phyloP scores from a whole-genome alignment of 2,329 filamentous ascomycete species.

The Cadophora sp. region DNA sequence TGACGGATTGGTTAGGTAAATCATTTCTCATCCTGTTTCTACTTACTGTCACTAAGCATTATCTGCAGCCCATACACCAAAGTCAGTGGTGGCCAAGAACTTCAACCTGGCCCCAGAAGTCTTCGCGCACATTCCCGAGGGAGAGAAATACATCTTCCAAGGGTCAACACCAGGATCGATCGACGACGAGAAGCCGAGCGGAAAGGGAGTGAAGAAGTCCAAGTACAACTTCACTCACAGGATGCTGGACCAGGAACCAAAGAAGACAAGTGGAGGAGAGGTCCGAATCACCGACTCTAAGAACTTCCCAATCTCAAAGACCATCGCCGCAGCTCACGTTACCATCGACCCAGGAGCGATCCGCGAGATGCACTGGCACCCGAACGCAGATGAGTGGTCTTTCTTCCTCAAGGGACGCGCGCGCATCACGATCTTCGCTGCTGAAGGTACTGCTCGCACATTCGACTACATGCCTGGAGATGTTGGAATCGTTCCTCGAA shows the following conservation, averaged over 20 bases:
- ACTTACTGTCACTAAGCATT: slow-evolving; percentile 61
- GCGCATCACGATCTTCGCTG: slow-evolving; percentile 75
- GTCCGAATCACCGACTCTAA: slow-evolving; percentile 76
- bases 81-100: slow-evolving; percentile 75
- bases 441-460: slow-evolving; percentile 72
- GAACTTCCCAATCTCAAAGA: slow-evolving; percentile 78
- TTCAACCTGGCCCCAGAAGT: slow-evolving; percentile 75
- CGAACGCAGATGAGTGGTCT: slow-evolving; percentile 80
- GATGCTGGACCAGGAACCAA: slow-evolving; percentile 73
- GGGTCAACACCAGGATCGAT: slow-evolving; percentile 70
- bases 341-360: slow-evolving; percentile 63
- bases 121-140: slow-evolving; percentile 69
- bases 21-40: slow-evolving; percentile 56
- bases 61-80: slow-evolving; percentile 66
- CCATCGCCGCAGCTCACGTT: slow-evolving; percentile 74
- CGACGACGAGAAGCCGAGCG: slow-evolving; percentile 67
- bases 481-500: slow-evolving; percentile 76
- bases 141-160: slow-evolving; percentile 80
- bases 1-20: slow-evolving; percentile 71
- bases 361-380: slow-evolving; percentile 78
- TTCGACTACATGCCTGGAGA: slow-evolving; percentile 79
- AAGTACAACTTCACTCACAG: slow-evolving; percentile 74
- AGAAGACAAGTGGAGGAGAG: slow-evolving; percentile 69
- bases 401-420: slow-evolving; percentile 78
- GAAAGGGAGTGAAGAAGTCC: slow-evolving; percentile 68